Conservation (phyloP, 2,329 filamentous ascomycete species). For the Calonectria naviculata region DNA sequence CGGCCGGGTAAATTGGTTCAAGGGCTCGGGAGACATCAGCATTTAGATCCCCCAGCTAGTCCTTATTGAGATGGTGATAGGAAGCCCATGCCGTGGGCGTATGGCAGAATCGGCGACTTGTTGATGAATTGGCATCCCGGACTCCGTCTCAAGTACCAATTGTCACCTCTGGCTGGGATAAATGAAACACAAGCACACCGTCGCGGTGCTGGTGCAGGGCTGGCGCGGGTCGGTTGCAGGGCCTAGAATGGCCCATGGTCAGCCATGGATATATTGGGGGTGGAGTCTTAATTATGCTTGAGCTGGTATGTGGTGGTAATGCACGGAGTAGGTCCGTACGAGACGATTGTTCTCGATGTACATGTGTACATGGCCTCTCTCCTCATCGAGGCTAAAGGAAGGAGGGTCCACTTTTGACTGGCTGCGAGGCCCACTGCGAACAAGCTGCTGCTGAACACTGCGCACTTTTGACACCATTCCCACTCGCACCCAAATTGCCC, state of each 20-base stretch:
- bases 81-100: neutral
- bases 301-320: neutral
- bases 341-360: neutral
- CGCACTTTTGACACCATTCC: slow-evolving; percentile 1
- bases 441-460: neutral
- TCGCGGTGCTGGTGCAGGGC: neutral
- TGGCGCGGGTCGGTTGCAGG: slow-evolving; percentile 9
- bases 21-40: neutral
- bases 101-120: neutral
- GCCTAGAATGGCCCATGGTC: slow-evolving; percentile 12
- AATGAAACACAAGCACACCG: neutral
- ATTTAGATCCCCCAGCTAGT: slow-evolving; percentile 1
- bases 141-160: neutral
- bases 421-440: neutral
- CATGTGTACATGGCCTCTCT: neutral
- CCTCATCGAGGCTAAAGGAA: neutral
- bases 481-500: neutral
- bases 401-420: neutral
- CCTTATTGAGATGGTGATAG: neutral
- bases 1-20: neutral
- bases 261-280: neutral
- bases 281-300: neutral
- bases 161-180: neutral
- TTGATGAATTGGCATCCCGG: neutral
- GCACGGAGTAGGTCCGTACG: too few relatives aligned